Percentiles rank a stretch among this genome's conserved stretches.
These are phyloP conservation scores for Stentor roeselii DNA, from an alignment of 73 alveolate species.

Conservation along the genomic window DNA sequence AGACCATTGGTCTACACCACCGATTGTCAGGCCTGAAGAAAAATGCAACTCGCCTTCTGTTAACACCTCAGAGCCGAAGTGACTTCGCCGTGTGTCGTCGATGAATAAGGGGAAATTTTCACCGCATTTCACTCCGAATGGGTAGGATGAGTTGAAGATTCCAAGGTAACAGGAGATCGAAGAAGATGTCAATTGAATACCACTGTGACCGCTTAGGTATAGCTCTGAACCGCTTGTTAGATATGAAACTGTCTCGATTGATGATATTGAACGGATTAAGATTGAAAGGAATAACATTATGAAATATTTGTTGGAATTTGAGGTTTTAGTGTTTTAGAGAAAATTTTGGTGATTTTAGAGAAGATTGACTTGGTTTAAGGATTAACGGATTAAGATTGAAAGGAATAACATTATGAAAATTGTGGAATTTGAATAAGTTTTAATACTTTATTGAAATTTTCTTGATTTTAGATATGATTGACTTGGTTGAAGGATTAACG, in stretches of 20 bases:
- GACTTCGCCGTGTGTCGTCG: constrained; percentile 4
- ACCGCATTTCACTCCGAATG: constrained; percentile 18
- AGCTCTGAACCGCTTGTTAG: background rate
- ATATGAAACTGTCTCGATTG: background rate
- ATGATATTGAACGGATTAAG: background rate
- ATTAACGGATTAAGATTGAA: background rate
- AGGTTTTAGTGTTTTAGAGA: background rate
- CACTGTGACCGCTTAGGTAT: background rate
- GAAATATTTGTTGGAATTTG: background rate
- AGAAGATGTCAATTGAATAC: background rate
- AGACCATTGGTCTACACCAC: background rate
- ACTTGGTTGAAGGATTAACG: too few relatives aligned
- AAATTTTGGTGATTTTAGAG: background rate
- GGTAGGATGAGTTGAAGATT: constrained; percentile 11
- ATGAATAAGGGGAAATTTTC: background rate
- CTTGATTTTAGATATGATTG: too few relatives aligned
- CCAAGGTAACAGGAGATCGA: background rate
- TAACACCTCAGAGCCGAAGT: background rate
- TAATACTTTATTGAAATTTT: too few relatives aligned
- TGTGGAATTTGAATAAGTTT: background rate
- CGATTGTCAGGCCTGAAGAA: background rate
- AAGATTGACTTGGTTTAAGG: background rate
- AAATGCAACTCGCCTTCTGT: constrained; percentile 14
- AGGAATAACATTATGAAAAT: too few relatives aligned
- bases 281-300: background rate